A percentile compares a stretch with the other conserved stretches of the same genome.
phyloP scores from a whole-genome alignment of 2,329 filamentous ascomycete species.

The Ceratocystis papillata region DNA sequence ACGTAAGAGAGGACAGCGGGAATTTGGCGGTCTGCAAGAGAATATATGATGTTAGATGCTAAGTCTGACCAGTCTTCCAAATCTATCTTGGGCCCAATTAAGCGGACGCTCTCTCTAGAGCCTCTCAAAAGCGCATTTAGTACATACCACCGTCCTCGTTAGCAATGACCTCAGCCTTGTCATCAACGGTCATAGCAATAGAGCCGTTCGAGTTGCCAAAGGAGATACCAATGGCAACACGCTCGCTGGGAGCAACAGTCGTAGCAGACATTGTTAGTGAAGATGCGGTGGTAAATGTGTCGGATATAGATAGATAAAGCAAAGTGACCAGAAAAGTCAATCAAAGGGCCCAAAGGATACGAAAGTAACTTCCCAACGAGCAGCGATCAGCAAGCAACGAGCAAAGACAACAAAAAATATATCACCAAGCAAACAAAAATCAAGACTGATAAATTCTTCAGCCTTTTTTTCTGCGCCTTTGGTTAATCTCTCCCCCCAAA shows the following conservation, averaged over 20 bases:
- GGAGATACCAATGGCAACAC: conserved; percentile 80
- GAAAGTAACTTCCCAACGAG: conserved; percentile 9
- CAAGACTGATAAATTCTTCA: conserved; percentile 14
- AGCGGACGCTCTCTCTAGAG: background rate
- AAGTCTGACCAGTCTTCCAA: background rate
- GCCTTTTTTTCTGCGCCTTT: conserved; percentile 8
- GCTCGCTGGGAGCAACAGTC: conserved; percentile 44
- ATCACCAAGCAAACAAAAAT: background rate
- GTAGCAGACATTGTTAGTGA: conserved; percentile 28
- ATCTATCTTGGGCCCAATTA: background rate
- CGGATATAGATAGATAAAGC: conserved; percentile 8
- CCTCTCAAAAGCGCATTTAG: background rate
- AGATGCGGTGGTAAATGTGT: conserved; percentile 1
- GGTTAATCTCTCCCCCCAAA: conserved; percentile 22
- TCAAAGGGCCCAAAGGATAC: background rate
- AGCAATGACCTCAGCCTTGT: conserved; percentile 94
- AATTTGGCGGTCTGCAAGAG: conserved; percentile 73
- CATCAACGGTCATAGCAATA: conserved; percentile 85
- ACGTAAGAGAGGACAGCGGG: conserved; percentile 90
- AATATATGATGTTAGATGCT: too few relatives aligned
- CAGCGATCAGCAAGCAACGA: background rate
- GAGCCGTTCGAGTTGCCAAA: conserved; percentile 99
- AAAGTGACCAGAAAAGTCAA: conserved; percentile 20
- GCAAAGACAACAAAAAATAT: conserved; percentile 12
- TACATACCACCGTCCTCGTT: conserved; percentile 89